These are phyloP conservation scores for Lathyrus tuberosus DNA, from an alignment of 306 rosid species.

Conservation along the genomic window DNA sequence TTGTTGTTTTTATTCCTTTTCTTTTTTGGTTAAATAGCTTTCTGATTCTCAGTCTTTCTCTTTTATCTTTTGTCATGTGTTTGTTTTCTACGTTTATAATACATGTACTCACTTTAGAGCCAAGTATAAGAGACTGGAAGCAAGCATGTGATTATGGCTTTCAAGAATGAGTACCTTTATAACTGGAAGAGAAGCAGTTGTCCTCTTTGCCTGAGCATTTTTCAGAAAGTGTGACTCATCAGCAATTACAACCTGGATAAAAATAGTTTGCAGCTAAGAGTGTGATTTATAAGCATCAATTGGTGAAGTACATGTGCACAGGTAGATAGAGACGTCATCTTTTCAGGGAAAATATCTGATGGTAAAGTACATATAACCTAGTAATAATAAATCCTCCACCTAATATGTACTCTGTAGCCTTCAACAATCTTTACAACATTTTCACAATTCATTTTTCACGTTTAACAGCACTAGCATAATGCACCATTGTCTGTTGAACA, in stretches of 20 bases:
- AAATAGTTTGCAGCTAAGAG: constrained; percentile 42
- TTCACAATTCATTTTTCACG: constrained; percentile 19
- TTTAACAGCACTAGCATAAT: constrained; percentile 22
- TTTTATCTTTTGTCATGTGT: constrained; percentile 2
- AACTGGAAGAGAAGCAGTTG: constrained; percentile 81
- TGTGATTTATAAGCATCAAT: constrained; percentile 28
- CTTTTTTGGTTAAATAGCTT: constrained; percentile 20
- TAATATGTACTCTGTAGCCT: constrained; percentile 9
- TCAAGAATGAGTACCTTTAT: constrained; percentile 66
- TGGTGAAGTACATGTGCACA: constrained; percentile 21
- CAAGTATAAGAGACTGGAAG: constrained; percentile 26
- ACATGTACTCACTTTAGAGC: constrained; percentile 14
- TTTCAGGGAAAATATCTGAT: constrained; percentile 24
- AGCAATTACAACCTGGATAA: constrained; percentile 91
- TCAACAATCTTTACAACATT: constrained; percentile 29
- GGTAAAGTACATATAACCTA: constrained; percentile 6
- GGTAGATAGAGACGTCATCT: not conserved
- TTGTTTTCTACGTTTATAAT: constrained; percentile 10
- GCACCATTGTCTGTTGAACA: not conserved
- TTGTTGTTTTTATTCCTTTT: not conserved
- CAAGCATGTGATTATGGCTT: constrained; percentile 33
- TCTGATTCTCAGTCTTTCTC: constrained; percentile 1
- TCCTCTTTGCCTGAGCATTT: constrained; percentile 98
- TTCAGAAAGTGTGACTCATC: constrained; percentile 95
- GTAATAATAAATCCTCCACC: not conserved